phyloP scores from a whole-genome alignment of 257 asterid genomes.

The Scutellaria barbata region DNA sequence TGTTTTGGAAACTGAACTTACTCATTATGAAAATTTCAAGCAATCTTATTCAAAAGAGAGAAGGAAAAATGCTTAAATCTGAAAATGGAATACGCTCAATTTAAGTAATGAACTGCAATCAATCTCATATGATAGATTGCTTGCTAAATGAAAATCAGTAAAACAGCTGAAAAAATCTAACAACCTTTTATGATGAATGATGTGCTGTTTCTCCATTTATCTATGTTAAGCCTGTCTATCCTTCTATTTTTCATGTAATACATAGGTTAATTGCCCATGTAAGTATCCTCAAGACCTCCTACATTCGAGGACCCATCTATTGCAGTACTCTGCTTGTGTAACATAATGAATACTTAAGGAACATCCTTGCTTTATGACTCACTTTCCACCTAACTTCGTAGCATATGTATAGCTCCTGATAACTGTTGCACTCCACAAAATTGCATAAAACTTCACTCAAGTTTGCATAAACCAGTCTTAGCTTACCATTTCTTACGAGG shows the following conservation, averaged over 20 bases:
- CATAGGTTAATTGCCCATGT: background rate
- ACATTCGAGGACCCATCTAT: background rate
- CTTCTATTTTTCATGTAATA: background rate
- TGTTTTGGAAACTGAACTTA: slow-evolving; percentile 20
- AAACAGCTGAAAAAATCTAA: background rate
- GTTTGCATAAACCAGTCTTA: background rate
- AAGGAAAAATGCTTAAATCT: background rate
- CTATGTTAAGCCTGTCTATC: background rate
- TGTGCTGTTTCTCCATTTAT: slow-evolving; percentile 3
- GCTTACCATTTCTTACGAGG: background rate
- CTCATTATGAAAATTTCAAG: background rate
- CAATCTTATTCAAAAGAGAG: background rate
- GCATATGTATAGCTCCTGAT: background rate
- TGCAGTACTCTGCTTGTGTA: background rate
- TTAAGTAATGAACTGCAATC: background rate
- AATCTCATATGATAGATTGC: background rate
- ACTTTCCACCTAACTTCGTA: background rate
- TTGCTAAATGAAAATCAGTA: background rate
- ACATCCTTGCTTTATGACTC: background rate
- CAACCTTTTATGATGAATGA: slow-evolving; percentile 1
- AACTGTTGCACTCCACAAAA: background rate
- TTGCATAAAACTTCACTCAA: background rate
- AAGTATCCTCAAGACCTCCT: slow-evolving; percentile 6
- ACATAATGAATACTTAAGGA: background rate
- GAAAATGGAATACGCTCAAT: background rate